Evolutionary conservation across 768 basidiomycete species (phyloP), one percentile per base, ranked within the genome.

Genomic region (Zangia roseola): DNA sequence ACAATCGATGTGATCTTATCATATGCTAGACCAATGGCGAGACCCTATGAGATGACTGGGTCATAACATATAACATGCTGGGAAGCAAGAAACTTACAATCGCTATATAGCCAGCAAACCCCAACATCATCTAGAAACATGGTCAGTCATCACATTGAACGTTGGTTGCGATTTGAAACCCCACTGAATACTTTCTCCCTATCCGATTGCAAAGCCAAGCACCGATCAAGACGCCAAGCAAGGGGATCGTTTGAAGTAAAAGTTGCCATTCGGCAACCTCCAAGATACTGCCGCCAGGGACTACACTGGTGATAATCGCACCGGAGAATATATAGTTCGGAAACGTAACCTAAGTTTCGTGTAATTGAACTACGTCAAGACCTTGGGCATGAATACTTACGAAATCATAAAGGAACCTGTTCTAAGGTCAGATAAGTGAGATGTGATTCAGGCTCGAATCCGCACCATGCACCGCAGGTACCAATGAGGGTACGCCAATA

Each of bases 311-410:
- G 23, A 89, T 85, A 49, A 86, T 86, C 5, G 78, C 76, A 5
- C 79, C 79, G 20, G 79, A 79, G 67, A 85, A 87, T 6, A 85
- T 78, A n/a, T 82, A 83, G 56, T 87, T 86, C 1, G 84, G 86
- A 63, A 84, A 88, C 3, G 81, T 82, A 26, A 88, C 74, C 80
- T 82, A 26, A 48, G 3, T 16, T 24, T 41, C 7, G 49, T 21
- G 28, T 35, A 33, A 17, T 43, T 16, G 8, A 50, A 37, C 13
- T 36, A 23, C n/a, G 7, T 13, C 25, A 6, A 41, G 12, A 40
- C 4, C 20, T 14, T 28, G 24, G 26, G 46, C 9, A 39, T 31
- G 5, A 16, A 40, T 41, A 34, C 62, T 52, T 58, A 77, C 79
- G 50, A 86, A 85, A 63, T 87, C 85, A 57, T 86, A 86, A 34